Evolutionary conservation across 805 yeast genomes (phyloP).

Genomic region (Cyberlindnera meyerae): DNA sequence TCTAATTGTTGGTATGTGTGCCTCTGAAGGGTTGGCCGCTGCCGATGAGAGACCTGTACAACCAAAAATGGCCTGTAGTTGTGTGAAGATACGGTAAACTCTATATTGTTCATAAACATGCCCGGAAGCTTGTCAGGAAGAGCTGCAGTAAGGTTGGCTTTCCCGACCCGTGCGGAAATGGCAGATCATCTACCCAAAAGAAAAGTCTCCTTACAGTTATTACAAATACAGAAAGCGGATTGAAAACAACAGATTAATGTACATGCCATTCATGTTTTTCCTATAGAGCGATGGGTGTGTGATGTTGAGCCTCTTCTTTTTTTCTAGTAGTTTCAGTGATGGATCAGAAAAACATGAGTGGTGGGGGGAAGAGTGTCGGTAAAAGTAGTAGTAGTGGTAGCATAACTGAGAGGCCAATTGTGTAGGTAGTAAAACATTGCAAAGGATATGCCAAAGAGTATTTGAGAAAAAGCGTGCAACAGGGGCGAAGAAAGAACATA

Average conservation of each 20-base stretch:
- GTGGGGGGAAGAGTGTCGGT: background rate
- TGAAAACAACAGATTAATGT: slow-evolving; percentile 3
- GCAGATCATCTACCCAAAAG: too few species aligned
- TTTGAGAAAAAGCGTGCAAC: background rate
- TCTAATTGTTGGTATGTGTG: too few species aligned
- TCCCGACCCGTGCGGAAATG: background rate
- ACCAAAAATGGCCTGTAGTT: too few species aligned
- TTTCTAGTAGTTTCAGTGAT: too few species aligned
- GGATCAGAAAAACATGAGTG: background rate
- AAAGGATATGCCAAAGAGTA: slow-evolving; percentile 1
- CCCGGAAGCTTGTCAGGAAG: too few species aligned
- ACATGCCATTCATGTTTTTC: slow-evolving; percentile 6
- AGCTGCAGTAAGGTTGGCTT: too few species aligned
- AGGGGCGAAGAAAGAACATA: background rate
- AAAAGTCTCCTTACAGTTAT: too few species aligned
- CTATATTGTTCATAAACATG: too few species aligned
- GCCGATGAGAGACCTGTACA: too few species aligned
- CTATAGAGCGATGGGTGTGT: background rate
- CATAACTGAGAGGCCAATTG: background rate
- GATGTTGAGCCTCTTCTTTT: too few species aligned
- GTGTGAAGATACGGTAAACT: too few species aligned
- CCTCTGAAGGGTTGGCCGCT: too few species aligned
- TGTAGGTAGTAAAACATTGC: slow-evolving; percentile 8
- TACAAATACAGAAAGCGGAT: background rate
- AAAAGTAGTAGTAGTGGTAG: background rate